Conservation (phyloP, 108 stramenopile genomes). For the Skeletonema potamos region DNA sequence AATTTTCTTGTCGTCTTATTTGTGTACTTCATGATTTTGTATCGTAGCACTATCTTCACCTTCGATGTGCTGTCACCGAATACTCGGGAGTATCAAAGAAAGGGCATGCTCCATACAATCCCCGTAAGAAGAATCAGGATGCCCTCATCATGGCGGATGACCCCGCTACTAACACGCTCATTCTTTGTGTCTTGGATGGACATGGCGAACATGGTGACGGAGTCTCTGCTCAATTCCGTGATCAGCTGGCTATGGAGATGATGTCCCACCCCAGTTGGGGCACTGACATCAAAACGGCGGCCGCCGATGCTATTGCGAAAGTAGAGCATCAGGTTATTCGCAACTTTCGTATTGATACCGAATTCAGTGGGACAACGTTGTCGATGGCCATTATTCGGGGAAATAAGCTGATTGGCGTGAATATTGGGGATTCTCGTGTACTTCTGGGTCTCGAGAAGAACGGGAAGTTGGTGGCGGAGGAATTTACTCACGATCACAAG, state of each 20-base stretch:
- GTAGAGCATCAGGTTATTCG: slow-evolving; percentile 87
- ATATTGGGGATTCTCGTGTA: slow-evolving; percentile 94
- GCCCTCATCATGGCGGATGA: slow-evolving; percentile 96
- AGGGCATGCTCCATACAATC: slow-evolving; percentile 98
- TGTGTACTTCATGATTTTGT: not conserved
- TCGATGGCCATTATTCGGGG: slow-evolving; percentile 93
- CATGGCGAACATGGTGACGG: slow-evolving; percentile 97
- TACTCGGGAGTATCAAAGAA: slow-evolving; percentile 97
- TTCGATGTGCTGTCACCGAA: slow-evolving; percentile 86
- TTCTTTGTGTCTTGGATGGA: slow-evolving; percentile 96
- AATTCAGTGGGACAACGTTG: slow-evolving; percentile 95
- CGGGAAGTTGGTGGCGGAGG: slow-evolving; percentile 67
- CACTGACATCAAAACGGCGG: slow-evolving; percentile 72
- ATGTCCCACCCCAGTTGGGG: slow-evolving; percentile 86
- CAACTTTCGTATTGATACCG: slow-evolving; percentile 92
- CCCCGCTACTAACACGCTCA: slow-evolving; percentile 84
- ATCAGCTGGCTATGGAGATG: slow-evolving; percentile 85
- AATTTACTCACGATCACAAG: slow-evolving; percentile 97
- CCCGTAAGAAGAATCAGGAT: slow-evolving; percentile 99
- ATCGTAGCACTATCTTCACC: slow-evolving; percentile 41
- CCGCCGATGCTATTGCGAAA: slow-evolving; percentile 83
- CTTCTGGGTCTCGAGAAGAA: slow-evolving; percentile 74
- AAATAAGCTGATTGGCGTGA: slow-evolving; percentile 87
- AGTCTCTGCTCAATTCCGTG: slow-evolving; percentile 90
- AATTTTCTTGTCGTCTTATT: not conserved